Evolutionary conservation across 495 filamentous ascomycete genomes (phyloP).

Genomic region (Neurospora sp.): DNA sequence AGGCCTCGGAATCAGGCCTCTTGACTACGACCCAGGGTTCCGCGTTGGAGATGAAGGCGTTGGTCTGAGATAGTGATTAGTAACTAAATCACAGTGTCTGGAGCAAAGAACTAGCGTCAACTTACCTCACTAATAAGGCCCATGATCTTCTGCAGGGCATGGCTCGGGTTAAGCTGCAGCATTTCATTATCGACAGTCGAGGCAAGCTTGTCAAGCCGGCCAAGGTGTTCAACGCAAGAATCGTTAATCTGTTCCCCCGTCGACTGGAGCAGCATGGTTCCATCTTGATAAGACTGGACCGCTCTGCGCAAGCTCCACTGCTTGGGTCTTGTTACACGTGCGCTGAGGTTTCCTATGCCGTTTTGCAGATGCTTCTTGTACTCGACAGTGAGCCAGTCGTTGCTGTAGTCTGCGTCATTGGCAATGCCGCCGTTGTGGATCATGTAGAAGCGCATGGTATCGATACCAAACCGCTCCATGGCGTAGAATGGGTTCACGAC

Average conservation of each 20-base stretch:
- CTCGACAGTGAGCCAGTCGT: slow-evolving; percentile 57
- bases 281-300: slow-evolving; percentile 24
- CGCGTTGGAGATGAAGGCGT: slow-evolving; percentile 48
- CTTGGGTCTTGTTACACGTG: slow-evolving; percentile 57
- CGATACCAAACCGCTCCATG: slow-evolving; percentile 76
- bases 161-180: slow-evolving; percentile 52
- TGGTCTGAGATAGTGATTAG: slow-evolving; percentile 45
- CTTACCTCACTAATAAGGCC: slow-evolving; percentile 45
- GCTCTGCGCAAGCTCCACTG: slow-evolving; percentile 51
- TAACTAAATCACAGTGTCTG: neutral
- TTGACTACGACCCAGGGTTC: slow-evolving; percentile 28
- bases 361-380: slow-evolving; percentile 71
- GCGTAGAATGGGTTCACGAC: slow-evolving; percentile 94
- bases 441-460: slow-evolving; percentile 82
- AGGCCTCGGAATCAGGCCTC: neutral
- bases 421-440: slow-evolving; percentile 62
- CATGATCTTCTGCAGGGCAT: slow-evolving; percentile 59
- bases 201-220: neutral
- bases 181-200: slow-evolving; percentile 44
- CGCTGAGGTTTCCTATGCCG: slow-evolving; percentile 68
- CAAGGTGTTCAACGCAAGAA: neutral
- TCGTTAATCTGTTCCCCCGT: neutral
- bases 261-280: neutral
- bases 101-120: neutral
- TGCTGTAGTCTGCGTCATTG: slow-evolving; percentile 76